A percentile compares a stretch with the other conserved stretches of the same genome.
Conservation (phyloP, 83 land plant genomes). For the Diphasiastrum complanatum region DNA sequence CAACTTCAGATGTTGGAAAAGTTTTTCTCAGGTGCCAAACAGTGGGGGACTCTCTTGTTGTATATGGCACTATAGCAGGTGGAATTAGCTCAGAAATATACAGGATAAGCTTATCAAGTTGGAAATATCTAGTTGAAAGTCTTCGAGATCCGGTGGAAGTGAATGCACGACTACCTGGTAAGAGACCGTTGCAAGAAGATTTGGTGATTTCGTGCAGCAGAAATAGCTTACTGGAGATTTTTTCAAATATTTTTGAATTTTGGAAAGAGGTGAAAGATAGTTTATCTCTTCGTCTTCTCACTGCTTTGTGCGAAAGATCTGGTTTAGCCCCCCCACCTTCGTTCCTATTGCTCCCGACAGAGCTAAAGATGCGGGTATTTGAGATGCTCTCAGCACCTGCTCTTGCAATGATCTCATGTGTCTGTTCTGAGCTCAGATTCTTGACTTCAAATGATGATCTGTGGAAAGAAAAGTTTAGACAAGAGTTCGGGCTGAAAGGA, state of each 20-base stretch:
- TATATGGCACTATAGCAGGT: slow-evolving; percentile 45
- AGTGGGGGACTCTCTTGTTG: slow-evolving; percentile 42
- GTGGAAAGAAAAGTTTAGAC: slow-evolving; percentile 53
- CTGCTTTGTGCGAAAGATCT: slow-evolving; percentile 49
- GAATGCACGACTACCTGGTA: too few species aligned
- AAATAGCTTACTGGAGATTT: slow-evolving; percentile 12
- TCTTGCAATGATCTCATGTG: slow-evolving; percentile 47
- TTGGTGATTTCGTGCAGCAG: neutral
- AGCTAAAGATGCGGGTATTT: slow-evolving; percentile 63
- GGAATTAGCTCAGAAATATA: neutral
- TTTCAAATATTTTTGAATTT: slow-evolving; percentile 55
- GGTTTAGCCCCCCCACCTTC: slow-evolving; percentile 57
- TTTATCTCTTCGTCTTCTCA: slow-evolving; percentile 56
- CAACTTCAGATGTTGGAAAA: slow-evolving; percentile 3
- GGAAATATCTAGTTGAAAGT: neutral
- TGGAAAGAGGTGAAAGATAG: slow-evolving; percentile 74
- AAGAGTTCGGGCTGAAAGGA: slow-evolving; percentile 41
- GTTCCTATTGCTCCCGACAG: slow-evolving; percentile 52
- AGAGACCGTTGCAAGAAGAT: neutral
- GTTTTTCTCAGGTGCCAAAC: slow-evolving; percentile 45
- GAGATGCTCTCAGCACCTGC: slow-evolving; percentile 52
- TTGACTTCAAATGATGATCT: slow-evolving; percentile 52
- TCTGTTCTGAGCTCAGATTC: slow-evolving; percentile 51
- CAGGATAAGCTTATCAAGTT: neutral
- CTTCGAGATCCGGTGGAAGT: too few species aligned